These are phyloP conservation scores for Vitis rupestris DNA, from an alignment of 164 flowering plant species.

Conservation along the genomic window DNA sequence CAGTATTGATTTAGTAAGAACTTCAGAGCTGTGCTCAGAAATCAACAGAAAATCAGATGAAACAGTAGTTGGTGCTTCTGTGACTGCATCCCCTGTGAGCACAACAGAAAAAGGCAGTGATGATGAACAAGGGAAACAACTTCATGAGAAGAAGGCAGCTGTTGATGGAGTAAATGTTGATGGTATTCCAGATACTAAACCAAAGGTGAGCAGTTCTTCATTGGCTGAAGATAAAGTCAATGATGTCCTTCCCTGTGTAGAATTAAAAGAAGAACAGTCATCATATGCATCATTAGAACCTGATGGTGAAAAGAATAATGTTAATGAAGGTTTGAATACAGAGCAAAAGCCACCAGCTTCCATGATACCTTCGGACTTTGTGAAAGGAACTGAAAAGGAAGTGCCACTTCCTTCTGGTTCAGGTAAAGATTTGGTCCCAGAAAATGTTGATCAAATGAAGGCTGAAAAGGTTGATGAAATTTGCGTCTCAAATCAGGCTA, in stretches of 20 bases:
- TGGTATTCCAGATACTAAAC: constrained; percentile 8
- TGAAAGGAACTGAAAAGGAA: constrained; percentile 9
- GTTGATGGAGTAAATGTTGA: constrained; percentile 12
- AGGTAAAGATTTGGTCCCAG: constrained; percentile 10
- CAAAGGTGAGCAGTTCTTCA: constrained; percentile 3
- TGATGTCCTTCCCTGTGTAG: neutral
- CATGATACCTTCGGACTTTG: constrained; percentile 7
- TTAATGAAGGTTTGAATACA: neutral
- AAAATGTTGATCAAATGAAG: constrained; percentile 19
- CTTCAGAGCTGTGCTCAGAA: constrained; percentile 24
- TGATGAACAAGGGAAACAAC: constrained; percentile 14
- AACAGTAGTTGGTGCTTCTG: neutral
- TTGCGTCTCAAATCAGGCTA: constrained; percentile 12
- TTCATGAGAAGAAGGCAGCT: constrained; percentile 18
- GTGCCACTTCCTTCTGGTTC: constrained; percentile 15
- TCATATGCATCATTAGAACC: constrained; percentile 10
- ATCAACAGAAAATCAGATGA: constrained; percentile 21
- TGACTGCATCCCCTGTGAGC: neutral
- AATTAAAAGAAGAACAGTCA: constrained; percentile 21
- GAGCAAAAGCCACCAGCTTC: constrained; percentile 6
- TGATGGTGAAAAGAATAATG: constrained; percentile 4
- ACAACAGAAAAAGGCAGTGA: constrained; percentile 13
- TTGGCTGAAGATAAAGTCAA: constrained; percentile 13
- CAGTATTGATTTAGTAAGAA: constrained; percentile 23
- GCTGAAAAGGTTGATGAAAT: constrained; percentile 27